Evolutionary conservation across 2,329 filamentous ascomycete genomes (phyloP).

Genomic region (Talaromyces piceae): DNA sequence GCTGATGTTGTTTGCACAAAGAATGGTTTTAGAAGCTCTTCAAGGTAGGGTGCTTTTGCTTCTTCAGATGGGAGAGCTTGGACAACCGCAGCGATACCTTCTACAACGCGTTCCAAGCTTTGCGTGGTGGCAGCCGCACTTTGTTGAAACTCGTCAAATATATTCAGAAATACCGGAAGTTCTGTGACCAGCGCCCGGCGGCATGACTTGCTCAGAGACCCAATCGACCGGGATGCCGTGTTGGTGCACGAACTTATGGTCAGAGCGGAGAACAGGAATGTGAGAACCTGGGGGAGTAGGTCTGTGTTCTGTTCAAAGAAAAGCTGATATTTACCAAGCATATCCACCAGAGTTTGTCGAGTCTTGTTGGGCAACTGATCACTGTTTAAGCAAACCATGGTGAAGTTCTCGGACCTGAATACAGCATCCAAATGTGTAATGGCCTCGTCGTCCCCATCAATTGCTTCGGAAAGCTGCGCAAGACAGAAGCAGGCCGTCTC

Average conservation of each 20-base stretch:
- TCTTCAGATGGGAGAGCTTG: slow-evolving; percentile 33
- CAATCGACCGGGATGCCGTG: slow-evolving; percentile 37
- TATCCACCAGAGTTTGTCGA: slow-evolving; percentile 35
- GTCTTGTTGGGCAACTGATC: slow-evolving; percentile 27
- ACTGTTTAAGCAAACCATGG: slow-evolving; percentile 23
- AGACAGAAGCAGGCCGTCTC: slow-evolving; percentile 40
- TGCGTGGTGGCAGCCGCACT: slow-evolving; percentile 29
- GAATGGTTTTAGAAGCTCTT: slow-evolving; percentile 32
- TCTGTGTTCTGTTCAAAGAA: slow-evolving; percentile 38
- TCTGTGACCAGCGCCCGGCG: slow-evolving; percentile 33
- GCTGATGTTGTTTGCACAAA: slow-evolving; percentile 27
- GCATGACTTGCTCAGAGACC: slow-evolving; percentile 38
- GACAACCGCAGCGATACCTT: slow-evolving; percentile 39
- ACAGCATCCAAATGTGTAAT: slow-evolving; percentile 35
- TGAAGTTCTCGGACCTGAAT: slow-evolving; percentile 31
- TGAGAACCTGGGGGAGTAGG: slow-evolving; percentile 34
- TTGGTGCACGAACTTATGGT: slow-evolving; percentile 34
- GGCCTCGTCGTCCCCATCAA: slow-evolving; percentile 37
- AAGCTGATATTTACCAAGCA: slow-evolving; percentile 37
- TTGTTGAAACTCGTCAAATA: slow-evolving; percentile 32
- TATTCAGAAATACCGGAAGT: slow-evolving; percentile 36
- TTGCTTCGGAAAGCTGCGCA: slow-evolving; percentile 37
- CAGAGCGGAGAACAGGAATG: slow-evolving; percentile 39
- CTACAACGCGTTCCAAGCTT: slow-evolving; percentile 36
- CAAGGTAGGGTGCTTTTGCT: slow-evolving; percentile 32